phyloP scores from a whole-genome alignment of 371 early-diverging fungal species.

The Neoconidiobolus thromboides region DNA sequence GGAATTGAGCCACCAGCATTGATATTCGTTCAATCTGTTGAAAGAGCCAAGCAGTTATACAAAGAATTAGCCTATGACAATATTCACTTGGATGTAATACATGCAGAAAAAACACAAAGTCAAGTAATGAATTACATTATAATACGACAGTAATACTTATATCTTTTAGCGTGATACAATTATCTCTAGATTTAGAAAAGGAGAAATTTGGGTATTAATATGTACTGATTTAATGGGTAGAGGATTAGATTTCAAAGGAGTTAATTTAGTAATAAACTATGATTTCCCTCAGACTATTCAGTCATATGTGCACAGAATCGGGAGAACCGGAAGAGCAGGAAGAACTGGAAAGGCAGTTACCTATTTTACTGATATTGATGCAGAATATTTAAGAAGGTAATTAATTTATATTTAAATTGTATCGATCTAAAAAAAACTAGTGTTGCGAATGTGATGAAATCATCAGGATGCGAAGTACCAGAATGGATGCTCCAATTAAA shows the following conservation, averaged over 20 bases:
- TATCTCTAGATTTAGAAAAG: constrained; percentile 72
- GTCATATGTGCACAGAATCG: constrained; percentile 88
- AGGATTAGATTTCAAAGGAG: constrained; percentile 87
- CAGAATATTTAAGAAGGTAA: constrained; percentile 56
- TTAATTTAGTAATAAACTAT: constrained; percentile 83
- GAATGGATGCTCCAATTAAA: constrained; percentile 91
- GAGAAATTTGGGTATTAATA: constrained; percentile 87
- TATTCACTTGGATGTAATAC: constrained; percentile 52
- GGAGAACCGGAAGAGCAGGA: constrained; percentile 85
- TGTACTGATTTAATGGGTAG: constrained; percentile 94
- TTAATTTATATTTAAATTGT: constrained; percentile 13
- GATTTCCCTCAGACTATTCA: constrained; percentile 89
- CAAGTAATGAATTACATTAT: constrained; percentile 9
- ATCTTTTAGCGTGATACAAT: constrained; percentile 56
- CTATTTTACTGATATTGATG: constrained; percentile 86
- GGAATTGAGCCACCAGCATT: constrained; percentile 81
- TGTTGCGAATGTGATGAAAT: constrained; percentile 90
- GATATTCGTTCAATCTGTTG: constrained; percentile 90
- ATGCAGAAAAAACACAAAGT: constrained; percentile 75
- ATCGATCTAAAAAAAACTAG: constrained; percentile 13
- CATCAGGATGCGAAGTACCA: constrained; percentile 86
- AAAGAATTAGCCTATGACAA: constrained; percentile 91
- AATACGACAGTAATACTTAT: too few species aligned
- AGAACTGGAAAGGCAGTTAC: constrained; percentile 60
- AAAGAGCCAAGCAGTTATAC: constrained; percentile 84